Evolutionary conservation across 805 yeast genomes (phyloP).

Genomic region (Kuraishia capsulata): DNA sequence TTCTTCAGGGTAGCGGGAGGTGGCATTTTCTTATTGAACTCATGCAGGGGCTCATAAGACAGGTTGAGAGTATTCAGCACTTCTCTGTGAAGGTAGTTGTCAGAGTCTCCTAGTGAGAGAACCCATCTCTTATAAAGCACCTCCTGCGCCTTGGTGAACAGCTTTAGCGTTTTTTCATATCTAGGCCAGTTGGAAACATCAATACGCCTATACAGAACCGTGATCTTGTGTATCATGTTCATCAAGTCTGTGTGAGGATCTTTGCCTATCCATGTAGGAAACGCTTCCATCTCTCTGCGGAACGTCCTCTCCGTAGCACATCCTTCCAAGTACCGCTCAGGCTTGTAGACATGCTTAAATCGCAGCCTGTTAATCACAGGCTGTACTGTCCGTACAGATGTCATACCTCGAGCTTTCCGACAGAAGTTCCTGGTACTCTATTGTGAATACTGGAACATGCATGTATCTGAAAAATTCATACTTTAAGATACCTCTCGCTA

Average conservation of each 20-base stretch:
- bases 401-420: too few relatives aligned
- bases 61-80: background rate
- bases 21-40: background rate
- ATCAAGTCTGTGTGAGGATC: background rate
- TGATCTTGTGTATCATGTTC: background rate
- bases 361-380: too few relatives aligned
- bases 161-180: background rate
- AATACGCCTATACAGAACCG: background rate
- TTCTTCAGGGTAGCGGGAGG: slow-evolving; percentile 52
- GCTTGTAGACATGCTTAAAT: background rate
- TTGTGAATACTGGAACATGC: too few relatives aligned
- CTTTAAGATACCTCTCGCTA: too few relatives aligned
- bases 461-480: too few relatives aligned
- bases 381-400: too few relatives aligned
- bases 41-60: background rate
- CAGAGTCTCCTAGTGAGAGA: background rate
- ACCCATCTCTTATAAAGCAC: background rate
- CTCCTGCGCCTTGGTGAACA: background rate
- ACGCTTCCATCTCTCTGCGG: background rate
- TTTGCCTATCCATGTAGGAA: background rate
- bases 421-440: too few relatives aligned
- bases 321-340: background rate
- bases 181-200: background rate
- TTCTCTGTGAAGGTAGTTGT: background rate
- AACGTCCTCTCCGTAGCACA: background rate